Base-by-base conservation (phyloP, 768 basidiomycete genomes). In the Collybiopsis confluens region DNA sequence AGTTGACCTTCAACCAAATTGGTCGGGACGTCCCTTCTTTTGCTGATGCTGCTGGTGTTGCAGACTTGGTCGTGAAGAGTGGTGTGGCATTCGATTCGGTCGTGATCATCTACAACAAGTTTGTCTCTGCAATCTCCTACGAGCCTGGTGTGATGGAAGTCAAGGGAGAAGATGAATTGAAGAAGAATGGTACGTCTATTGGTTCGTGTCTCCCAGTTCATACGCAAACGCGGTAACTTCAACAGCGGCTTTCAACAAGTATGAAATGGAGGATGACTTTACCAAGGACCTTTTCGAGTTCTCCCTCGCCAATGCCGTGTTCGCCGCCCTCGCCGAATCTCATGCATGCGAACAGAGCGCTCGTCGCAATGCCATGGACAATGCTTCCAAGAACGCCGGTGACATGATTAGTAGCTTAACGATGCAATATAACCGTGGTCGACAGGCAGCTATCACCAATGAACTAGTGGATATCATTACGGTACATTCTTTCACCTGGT, bases 331-430 rank as follows among this genome's bases (percentile, higher is more conserved):
- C 42, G 88, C 90, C 23, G 96, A 99, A 72, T 90, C 85, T 52
- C 94, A 98, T 69, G 96, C 96, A 47, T 93, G 95, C 64, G 96
- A 98, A 73, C 88, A 88, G 67, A 91, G 87, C 61, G 86, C 91
- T 64, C 90, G 96, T 70, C 88, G 96, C 62, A 98, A 96, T 62
- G 97, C 97, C 65, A 99, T 99, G 97, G 97, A 98, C 83, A 98
- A 93, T 66, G 96, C 96, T 45, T 93, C 95, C 60, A 99, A 99
- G 85, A 98, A 99, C 71, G 97, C 97, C 54, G 75, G 73, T 30
- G 94, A 95, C 73, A 97, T 98, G 94, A 96, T 98, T 65, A 71
- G 71, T 56, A 70, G 76, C 42, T 79, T 98, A 46, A 88, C 89
- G 70, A 88, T 97, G 88, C 81, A 96, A 71, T 98, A 95, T 82